Base-by-base conservation (phyloP, 331 rosid genomes). In the Malus hybrid region DNA sequence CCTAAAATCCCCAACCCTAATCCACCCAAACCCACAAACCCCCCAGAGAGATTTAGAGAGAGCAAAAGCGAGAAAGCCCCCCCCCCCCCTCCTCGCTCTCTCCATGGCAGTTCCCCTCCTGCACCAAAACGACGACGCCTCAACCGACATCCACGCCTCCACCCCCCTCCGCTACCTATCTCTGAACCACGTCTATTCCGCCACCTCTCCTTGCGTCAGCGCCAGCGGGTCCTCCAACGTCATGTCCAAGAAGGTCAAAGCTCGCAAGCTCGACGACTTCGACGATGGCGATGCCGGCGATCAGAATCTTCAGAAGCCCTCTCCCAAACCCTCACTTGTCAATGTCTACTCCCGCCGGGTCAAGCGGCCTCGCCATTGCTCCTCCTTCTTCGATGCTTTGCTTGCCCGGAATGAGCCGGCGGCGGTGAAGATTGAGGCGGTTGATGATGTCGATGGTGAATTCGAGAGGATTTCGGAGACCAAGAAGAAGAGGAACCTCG, bases 221-320 rank as follows among this genome's bases (percentile, higher is more conserved):
- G 81, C 96, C 52, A 87, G 90, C 28, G 98, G 97, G 44, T 90
- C 96, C 50, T 80, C 98, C 57, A 91, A 89, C 82, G 98, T 93
- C 55, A 93, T 91, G 97, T 93, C 98, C 18, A 93, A 93, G 73
- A 93, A 91, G 84, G 96, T 91, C 28, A 91, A 91, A 55, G 97
- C 98, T 15, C 92, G 93, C 19, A 89, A 89, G 75, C 89, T 91
- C 80, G 64, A 61, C 67, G 75, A 76, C 59, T 77, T 76, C 39
- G 65, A 69, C 66, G 72, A 44, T 50, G 56, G 56, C 20, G 7
- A 50, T 5, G 56, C 7, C 7, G 29, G 19, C 36, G 62, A 39
- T 36, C 70, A 55, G 77, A 74, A 63, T 22, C 54, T 20, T 29
- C 65, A 24, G 20, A 65, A 6, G 39, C 77, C 74, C 34, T 10